phyloP scores from a whole-genome alignment of 176 grass and related monocot species.

The Saccharum spontaneum region DNA sequence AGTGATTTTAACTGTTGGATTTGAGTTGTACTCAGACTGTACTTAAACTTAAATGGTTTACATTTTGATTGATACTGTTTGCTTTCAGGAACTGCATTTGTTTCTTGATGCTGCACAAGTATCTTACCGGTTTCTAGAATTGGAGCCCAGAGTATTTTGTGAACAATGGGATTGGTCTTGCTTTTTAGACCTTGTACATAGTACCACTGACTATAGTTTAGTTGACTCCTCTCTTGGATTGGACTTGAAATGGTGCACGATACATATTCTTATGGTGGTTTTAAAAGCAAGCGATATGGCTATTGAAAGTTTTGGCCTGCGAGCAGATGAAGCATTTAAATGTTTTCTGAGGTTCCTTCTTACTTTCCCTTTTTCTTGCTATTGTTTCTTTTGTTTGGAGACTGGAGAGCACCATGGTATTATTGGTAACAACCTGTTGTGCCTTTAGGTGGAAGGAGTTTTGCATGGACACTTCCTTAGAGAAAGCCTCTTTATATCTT shows the following conservation, averaged over 20 bases:
- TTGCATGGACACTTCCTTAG: constrained; percentile 78
- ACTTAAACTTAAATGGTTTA: not conserved
- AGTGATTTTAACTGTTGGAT: not conserved
- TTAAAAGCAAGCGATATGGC: constrained; percentile 70
- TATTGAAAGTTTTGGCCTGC: constrained; percentile 68
- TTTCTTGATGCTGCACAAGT: constrained; percentile 55
- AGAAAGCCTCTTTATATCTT: constrained; percentile 86
- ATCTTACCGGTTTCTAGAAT: constrained; percentile 76
- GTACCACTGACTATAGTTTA: constrained; percentile 48
- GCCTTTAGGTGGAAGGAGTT: constrained; percentile 77
- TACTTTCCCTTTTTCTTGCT: constrained; percentile 15
- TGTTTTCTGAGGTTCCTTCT: constrained; percentile 75
- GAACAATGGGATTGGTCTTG: constrained; percentile 93
- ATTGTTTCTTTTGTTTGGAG: constrained; percentile 23
- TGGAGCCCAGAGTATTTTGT: constrained; percentile 72
- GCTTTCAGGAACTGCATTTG: constrained; percentile 63
- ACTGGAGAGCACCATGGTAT: not conserved
- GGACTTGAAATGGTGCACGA: constrained; percentile 75
- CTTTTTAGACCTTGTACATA: constrained; percentile 68
- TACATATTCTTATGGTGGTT: constrained; percentile 74
- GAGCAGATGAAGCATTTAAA: constrained; percentile 61
- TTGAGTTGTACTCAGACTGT: not conserved
- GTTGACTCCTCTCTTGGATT: constrained; percentile 32
- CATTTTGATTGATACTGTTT: too few relatives aligned
- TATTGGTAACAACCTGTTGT: constrained; percentile 21